Conservation (phyloP, 2,329 filamentous ascomycete genomes). For the Cytospora chrysosperma region DNA sequence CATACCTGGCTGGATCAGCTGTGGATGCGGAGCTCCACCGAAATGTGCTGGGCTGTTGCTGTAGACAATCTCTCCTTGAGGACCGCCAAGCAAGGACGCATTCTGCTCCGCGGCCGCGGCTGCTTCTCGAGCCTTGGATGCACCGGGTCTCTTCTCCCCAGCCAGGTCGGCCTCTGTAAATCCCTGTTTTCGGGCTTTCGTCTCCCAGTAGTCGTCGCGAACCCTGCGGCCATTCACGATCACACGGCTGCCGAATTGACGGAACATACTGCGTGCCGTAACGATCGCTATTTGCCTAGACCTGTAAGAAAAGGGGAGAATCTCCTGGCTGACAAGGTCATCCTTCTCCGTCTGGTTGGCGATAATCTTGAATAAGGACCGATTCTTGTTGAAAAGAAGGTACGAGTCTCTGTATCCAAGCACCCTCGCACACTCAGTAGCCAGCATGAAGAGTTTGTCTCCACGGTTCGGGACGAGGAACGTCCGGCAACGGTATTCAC, state of each 20-base stretch:
- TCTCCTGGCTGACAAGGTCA: slow-evolving; percentile 90
- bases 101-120: slow-evolving; percentile 66
- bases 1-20: slow-evolving; percentile 71
- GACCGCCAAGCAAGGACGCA: slow-evolving; percentile 61
- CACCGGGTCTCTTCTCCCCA: slow-evolving; percentile 92
- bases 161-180: slow-evolving; percentile 97
- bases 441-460: slow-evolving; percentile 96
- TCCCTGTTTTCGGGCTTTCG: slow-evolving; percentile 93
- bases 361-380: slow-evolving; percentile 96
- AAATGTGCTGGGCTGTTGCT: slow-evolving; percentile 69
- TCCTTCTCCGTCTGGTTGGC: slow-evolving; percentile 95
- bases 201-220: slow-evolving; percentile 98
- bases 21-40: slow-evolving; percentile 65
- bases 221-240: slow-evolving; percentile 88
- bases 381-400: slow-evolving; percentile 96
- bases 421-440: slow-evolving; percentile 93
- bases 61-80: slow-evolving; percentile 86
- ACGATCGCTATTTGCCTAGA: slow-evolving; percentile 99
- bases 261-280: slow-evolving; percentile 96
- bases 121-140: slow-evolving; percentile 82
- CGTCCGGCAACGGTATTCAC: slow-evolving; percentile 89
- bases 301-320: slow-evolving; percentile 93
- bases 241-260: slow-evolving; percentile 93
- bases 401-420: slow-evolving; percentile 97
- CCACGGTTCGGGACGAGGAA: slow-evolving; percentile 90